Base-by-base conservation (phyloP, 192 early-diverging fungal species). In the Entomortierella beljakovae region DNA sequence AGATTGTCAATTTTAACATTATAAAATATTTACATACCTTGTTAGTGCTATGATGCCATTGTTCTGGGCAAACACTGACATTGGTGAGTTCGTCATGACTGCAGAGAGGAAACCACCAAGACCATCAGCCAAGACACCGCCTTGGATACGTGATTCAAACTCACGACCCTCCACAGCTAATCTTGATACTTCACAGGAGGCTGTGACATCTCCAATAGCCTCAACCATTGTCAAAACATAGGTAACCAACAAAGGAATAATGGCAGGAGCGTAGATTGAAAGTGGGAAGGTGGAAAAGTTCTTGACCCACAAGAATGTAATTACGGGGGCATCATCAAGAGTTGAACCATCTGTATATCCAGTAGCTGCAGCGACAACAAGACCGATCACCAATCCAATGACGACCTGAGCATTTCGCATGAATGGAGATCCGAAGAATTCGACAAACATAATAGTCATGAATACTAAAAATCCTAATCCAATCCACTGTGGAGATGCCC, bases 241-340 rank as follows among this genome's bases (percentile, higher is more conserved):
- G n/a, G 85, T 84, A 34, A 87, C 76, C 31, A 87, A 26, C 4
- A 85, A 52, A 6, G 86, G 86, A 18, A 87, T 82, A 16, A 87
- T 53, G 6, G 79, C 82, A 0, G 86, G 86, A 3, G 62, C 70
- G 53, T 87, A 85, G n/a, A 88, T 77, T 5, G 84, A 83, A 13
- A 88, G 67, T 1, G 86, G 86, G 59, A 88, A 88, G 1, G 86
- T 88, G 3, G 57, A 28, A 61, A 74, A 74, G 58, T 74, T 74
- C 52, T 84, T 86, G 38, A 83, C 82, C 86, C 86, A 88, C n/a
- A 87, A 16, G 51, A 88, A 88, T 0, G 86, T 88, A 29, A 87
- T 62, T 2, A 66, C 57, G 1, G 86, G 86, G 1, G 86, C 86
- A 52, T 62, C 40, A 2, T 81, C 64, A 32, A 88, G 67, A 11